Evolutionary conservation across 306 rosid species (phyloP).

Genomic region (Mimosa pudica): DNA sequence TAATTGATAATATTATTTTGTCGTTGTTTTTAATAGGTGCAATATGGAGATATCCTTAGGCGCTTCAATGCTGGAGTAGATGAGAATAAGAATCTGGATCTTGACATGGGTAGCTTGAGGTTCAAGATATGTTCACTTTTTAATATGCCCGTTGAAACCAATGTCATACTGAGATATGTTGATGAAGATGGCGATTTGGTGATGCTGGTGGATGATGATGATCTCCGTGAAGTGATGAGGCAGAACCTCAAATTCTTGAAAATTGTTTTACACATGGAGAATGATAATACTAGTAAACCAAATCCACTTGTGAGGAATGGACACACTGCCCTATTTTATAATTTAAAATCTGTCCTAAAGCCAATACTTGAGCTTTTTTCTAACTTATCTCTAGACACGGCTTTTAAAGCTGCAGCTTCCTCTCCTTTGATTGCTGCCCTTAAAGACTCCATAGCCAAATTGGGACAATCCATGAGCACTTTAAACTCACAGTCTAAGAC

Average conservation of each 20-base stretch:
- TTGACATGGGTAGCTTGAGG: conserved; percentile 69
- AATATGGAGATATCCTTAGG: conserved; percentile 70
- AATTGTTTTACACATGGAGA: conserved; percentile 56
- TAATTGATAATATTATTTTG: background rate
- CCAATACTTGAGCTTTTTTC: conserved; percentile 47
- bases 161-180: conserved; percentile 59
- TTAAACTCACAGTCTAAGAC: background rate
- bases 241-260: conserved; percentile 73
- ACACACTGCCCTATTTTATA: conserved; percentile 36
- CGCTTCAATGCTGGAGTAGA: conserved; percentile 68
- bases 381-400: conserved; percentile 40
- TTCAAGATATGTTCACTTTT: conserved; percentile 59
- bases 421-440: conserved; percentile 49
- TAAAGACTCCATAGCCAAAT: conserved; percentile 47
- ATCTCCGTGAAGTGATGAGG: conserved; percentile 71
- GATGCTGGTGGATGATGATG: conserved; percentile 76
- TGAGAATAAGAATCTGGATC: conserved; percentile 55
- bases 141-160: conserved; percentile 52
- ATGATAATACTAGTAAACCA: conserved; percentile 39
- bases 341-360: conserved; percentile 56
- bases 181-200: conserved; percentile 96
- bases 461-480: conserved; percentile 33
- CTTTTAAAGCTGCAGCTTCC: conserved; percentile 50
- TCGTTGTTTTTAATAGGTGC: conserved; percentile 51
- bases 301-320: conserved; percentile 19